Base-by-base conservation (phyloP, 2,329 filamentous ascomycete species). In the Phoma sp. region DNA sequence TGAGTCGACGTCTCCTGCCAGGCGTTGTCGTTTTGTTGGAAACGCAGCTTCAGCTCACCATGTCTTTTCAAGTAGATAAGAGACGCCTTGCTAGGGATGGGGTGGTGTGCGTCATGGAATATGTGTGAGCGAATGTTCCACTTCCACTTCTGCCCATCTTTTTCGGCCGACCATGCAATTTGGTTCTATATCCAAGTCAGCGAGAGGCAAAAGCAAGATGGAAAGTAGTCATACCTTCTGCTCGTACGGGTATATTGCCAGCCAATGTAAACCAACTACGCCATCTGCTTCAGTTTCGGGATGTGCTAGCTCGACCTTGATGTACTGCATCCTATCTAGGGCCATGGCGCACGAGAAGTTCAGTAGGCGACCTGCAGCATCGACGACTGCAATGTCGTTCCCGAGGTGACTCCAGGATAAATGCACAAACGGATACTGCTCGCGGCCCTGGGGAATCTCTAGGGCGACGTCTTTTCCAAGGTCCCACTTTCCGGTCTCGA, bases 191-290 rank as follows among this genome's bases (percentile, higher is more conserved):
- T 6, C 3, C 2, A 25, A 51, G 35, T 72, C 58, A 58, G 49
- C 17, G 17, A 15, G 4, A 13, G 22, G 15, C 7, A 22, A 1
- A 2, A 15, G 8, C 6, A 3, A 13, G 8, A 33, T 8, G 6
- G 2, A 7, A 31, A 32, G 12, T 1, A 15, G 53, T 29, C 36
- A 12, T 58, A 76, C 76, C 64, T 76, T 76, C 48, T 73, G 68
- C 43, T 73, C 73, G 39, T 78, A 75, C 6, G 75, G 78, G 32
- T 74, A 74, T 15, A 80, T 69, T 15, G 76, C 72, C 50, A 98
- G 80, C 95, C 95, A 99, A 76, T 91, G 89, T 72, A 92, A 84
- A 3, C 94, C 95, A 6, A 96, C 91, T 5, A 96, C 81, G 44
- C 88, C 85, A 62, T 89, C 86, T 33, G 91, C 80, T 71, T 96